Base-by-base conservation (phyloP, 768 basidiomycete species). In the Xerocomus spinulosus region DNA sequence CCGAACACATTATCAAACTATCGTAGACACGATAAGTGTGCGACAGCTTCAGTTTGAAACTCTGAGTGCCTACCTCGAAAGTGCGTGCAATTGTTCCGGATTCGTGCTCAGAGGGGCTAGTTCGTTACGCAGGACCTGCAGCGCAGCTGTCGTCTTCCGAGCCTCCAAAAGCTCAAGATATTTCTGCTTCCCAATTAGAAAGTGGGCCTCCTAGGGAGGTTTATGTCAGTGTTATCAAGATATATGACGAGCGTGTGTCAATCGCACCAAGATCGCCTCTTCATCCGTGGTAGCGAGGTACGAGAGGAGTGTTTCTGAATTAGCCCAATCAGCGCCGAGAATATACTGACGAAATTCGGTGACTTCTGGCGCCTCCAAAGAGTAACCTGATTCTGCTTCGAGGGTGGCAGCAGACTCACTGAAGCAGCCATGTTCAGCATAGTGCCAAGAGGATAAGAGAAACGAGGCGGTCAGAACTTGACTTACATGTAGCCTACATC, bases 121-220 rank as follows among this genome's bases (percentile, higher is more conserved):
- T 62, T 96, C 93, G 52, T 85, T 82, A 39, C 96, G 81, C 41
- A 99, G 72, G 8, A 95, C 87, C 46, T 85, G 78, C 33, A 99
- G 70, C 13, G 96, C 96, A 51, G 78, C 76, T 37, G 87, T 87
- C 2, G 82, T 86, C 70, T 84, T 82, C 58, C 79, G 80, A 4
- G 80, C 77, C 60, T 97, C 95, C 42, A 99, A 74, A 17, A 90
- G 74, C 63, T 99, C 96, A 34, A 98, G 75, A 68, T 96, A 99
- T 70, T 96, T 94, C 78, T 99, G 96, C 68, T 88, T 85, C 51
- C 83, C 85, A 54, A 99, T 89, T 51, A 94, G 73, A 68, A 94
- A 96, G 51, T 75, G 82, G 18, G 87, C 85, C 58, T 87, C 83
- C 86, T 95, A 51, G 45, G 51, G 57, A 49, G 52, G 51, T 50